These are phyloP conservation scores for Candida pini DNA, from an alignment of 805 yeast genomes.

Conservation along the genomic window DNA sequence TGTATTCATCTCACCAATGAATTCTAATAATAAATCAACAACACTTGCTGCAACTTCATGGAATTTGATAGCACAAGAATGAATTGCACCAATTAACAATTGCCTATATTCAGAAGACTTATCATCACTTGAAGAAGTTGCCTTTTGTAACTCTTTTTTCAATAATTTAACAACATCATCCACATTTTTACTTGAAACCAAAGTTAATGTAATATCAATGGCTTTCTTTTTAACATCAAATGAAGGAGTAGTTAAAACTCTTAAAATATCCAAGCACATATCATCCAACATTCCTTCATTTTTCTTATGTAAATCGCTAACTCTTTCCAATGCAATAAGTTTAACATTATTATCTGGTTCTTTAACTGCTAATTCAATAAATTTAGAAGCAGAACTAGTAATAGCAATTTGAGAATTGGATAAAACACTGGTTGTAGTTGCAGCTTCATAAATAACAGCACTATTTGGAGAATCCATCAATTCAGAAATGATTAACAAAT, in stretches of 20 bases:
- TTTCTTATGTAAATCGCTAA: slow-evolving; percentile 64
- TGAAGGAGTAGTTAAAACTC: slow-evolving; percentile 84
- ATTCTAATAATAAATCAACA: slow-evolving; percentile 80
- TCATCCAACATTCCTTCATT: slow-evolving; percentile 84
- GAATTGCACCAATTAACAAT: slow-evolving; percentile 80
- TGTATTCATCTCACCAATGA: slow-evolving; percentile 78
- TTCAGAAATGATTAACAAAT: slow-evolving; percentile 66
- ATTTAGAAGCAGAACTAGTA: slow-evolving; percentile 74
- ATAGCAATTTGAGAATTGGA: slow-evolving; percentile 59
- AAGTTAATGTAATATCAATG: slow-evolving; percentile 71
- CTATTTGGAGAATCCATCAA: slow-evolving; percentile 64
- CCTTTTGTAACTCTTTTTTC: slow-evolving; percentile 81
- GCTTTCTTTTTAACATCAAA: slow-evolving; percentile 88
- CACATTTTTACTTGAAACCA: slow-evolving; percentile 82
- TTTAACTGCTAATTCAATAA: slow-evolving; percentile 81
- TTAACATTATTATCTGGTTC: slow-evolving; percentile 96
- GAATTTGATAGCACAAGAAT: slow-evolving; percentile 80
- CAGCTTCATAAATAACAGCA: slow-evolving; percentile 87
- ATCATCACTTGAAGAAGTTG: slow-evolving; percentile 70
- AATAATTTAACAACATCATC: slow-evolving; percentile 89
- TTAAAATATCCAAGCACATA: slow-evolving; percentile 75
- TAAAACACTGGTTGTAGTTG: slow-evolving; percentile 63
- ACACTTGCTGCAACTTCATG: slow-evolving; percentile 89
- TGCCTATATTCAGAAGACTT: slow-evolving; percentile 84
- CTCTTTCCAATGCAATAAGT: slow-evolving; percentile 83